phyloP scores from a whole-genome alignment of 805 yeast genomes.

The Myxozyma neglecta region DNA sequence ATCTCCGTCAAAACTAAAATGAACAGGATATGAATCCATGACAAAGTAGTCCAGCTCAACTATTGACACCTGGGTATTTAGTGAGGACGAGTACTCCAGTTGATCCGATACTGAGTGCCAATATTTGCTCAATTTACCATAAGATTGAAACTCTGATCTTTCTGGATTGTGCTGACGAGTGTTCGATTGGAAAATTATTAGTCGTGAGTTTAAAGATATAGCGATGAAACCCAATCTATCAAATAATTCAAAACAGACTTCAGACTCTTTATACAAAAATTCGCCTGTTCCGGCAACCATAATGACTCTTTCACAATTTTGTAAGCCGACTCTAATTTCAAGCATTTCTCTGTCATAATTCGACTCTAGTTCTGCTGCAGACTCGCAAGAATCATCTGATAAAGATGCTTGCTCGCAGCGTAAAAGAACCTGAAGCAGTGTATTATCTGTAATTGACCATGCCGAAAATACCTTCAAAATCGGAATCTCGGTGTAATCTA shows the following conservation, averaged over 20 bases:
- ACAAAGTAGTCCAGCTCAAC: constrained; percentile 23
- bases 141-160: background rate
- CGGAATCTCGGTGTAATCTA: constrained; percentile 1
- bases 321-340: constrained; percentile 17
- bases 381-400: background rate
- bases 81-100: background rate
- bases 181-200: constrained; percentile 7
- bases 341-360: constrained; percentile 15
- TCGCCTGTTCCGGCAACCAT: constrained; percentile 28
- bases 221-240: constrained; percentile 14
- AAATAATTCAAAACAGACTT: constrained; percentile 19
- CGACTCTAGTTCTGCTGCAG: background rate
- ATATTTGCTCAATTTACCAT: background rate
- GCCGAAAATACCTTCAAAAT: constrained; percentile 12
- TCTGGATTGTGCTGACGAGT: background rate
- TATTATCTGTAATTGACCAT: constrained; percentile 18
- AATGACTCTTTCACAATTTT: background rate
- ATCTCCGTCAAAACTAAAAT: background rate
- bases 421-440: constrained; percentile 18
- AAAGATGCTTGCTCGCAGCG: constrained; percentile 13
- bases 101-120: constrained; percentile 19
- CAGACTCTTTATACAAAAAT: constrained; percentile 1
- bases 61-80: background rate
- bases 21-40: constrained; percentile 6
- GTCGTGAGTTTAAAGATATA: constrained; percentile 18